These are phyloP conservation scores for Eutrema salsugineum DNA, from an alignment of 441 rosid species.

Conservation along the genomic window DNA sequence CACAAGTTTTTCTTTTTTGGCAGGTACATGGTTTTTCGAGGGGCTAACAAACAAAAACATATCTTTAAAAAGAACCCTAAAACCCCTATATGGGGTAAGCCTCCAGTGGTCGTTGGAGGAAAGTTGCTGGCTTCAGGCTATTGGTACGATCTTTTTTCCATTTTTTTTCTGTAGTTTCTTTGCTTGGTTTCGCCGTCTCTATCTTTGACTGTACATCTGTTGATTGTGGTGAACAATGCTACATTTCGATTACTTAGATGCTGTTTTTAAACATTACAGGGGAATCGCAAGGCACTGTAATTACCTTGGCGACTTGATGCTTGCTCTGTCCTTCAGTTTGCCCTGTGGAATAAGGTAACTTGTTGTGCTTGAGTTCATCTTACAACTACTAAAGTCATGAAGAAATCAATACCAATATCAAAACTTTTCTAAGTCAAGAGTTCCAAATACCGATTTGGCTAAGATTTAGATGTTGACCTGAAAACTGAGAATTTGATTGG, in stretches of 20 bases:
- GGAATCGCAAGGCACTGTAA: slow-evolving; percentile 96
- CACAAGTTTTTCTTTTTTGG: neutral
- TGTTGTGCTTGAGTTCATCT: slow-evolving; percentile 10
- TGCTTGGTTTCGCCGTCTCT: neutral
- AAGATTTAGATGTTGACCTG: neutral
- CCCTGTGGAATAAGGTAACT: slow-evolving; percentile 82
- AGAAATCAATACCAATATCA: neutral
- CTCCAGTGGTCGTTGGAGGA: slow-evolving; percentile 78
- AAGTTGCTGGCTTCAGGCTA: slow-evolving; percentile 93
- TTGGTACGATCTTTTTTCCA: slow-evolving; percentile 48
- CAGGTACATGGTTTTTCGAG: slow-evolving; percentile 85
- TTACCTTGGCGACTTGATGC: slow-evolving; percentile 86
- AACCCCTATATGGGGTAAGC: slow-evolving; percentile 77
- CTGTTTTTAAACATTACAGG: slow-evolving; percentile 40
- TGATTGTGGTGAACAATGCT: neutral
- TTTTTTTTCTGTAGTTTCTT: neutral
- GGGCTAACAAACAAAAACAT: slow-evolving; percentile 91
- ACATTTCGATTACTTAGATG: neutral
- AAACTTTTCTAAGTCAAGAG: neutral
- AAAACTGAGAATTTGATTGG: neutral
- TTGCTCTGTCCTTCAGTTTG: slow-evolving; percentile 86
- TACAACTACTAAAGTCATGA: neutral
- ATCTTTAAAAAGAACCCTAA: slow-evolving; percentile 82
- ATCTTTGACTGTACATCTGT: neutral
- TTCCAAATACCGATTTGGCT: neutral